Evolutionary conservation across 176 grass and related monocot species (phyloP).

Genomic region (Bromus sterilis): DNA sequence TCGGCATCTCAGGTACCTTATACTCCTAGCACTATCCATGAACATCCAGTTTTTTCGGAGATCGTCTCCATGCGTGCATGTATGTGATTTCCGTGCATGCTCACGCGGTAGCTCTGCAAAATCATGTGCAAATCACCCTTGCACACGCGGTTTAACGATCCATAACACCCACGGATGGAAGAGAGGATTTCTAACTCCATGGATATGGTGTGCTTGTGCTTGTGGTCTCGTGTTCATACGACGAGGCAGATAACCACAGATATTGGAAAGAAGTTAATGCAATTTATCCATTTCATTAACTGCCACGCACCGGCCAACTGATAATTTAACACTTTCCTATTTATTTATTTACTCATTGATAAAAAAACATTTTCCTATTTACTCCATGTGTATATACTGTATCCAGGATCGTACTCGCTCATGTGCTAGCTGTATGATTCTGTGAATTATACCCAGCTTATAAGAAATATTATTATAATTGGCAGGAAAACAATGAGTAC

Average conservation of each 20-base stretch:
- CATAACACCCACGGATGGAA: not conserved
- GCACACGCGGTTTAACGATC: not conserved
- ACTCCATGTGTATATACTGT: too few relatives aligned
- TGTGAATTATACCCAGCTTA: not conserved
- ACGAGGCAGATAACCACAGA: not conserved
- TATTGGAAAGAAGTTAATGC: not conserved
- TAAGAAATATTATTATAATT: not conserved
- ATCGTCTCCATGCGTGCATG: not conserved
- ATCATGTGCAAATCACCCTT: not conserved
- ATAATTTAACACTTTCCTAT: not conserved
- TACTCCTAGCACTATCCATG: not conserved
- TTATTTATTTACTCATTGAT: too few relatives aligned
- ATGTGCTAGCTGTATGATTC: not conserved
- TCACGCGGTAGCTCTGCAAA: not conserved
- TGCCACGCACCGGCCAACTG: not conserved
- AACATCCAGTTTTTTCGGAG: not conserved
- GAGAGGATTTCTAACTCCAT: too few relatives aligned
- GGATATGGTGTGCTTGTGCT: not conserved
- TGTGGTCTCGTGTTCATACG: not conserved
- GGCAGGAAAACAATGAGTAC: not conserved
- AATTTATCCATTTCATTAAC: not conserved
- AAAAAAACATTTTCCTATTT: too few relatives aligned
- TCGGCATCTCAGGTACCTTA: slow-evolving; percentile 71
- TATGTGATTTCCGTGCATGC: not conserved
- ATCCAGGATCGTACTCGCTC: too few relatives aligned